phyloP scores from a whole-genome alignment of 352 stramenopile species.

The Globisporangium rhizosaccharum region DNA sequence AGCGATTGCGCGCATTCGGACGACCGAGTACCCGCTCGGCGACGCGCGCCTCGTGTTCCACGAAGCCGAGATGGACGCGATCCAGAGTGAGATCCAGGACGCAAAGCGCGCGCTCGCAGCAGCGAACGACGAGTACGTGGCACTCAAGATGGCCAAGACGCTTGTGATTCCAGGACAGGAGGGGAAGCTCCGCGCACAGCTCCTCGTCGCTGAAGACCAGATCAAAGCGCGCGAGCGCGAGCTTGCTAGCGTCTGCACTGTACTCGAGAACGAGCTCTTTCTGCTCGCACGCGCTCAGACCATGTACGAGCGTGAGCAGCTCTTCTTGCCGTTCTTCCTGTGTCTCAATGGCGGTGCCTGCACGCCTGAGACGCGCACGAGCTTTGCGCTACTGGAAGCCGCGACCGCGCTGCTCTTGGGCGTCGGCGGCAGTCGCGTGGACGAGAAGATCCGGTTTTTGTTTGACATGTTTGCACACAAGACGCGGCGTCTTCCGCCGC shows the following conservation, averaged over 20 bases:
- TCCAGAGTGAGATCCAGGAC: constrained; percentile 38
- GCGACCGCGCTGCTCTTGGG: constrained; percentile 51
- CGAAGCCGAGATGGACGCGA: constrained; percentile 39
- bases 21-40: constrained; percentile 38
- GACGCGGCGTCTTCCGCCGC: not conserved
- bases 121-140: constrained; percentile 67
- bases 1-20: constrained; percentile 34
- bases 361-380: not conserved
- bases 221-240: constrained; percentile 59
- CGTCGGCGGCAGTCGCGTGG: constrained; percentile 31
- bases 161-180: constrained; percentile 40
- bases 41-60: constrained; percentile 58
- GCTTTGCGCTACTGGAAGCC: constrained; percentile 35
- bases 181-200: constrained; percentile 49
- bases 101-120: constrained; percentile 37
- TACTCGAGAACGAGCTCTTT: constrained; percentile 74
- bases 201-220: constrained; percentile 72
- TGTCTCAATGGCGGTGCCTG: constrained; percentile 23
- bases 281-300: constrained; percentile 56
- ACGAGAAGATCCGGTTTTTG: constrained; percentile 67
- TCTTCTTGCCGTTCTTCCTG: constrained; percentile 61
- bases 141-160: constrained; percentile 39
- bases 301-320: constrained; percentile 46
- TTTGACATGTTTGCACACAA: constrained; percentile 58
- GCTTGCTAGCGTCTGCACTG: constrained; percentile 36